A percentile compares a stretch with the other conserved stretches of the same genome.
phyloP scores from a whole-genome alignment of 345 rosid genomes.

The Murraya koenigii region DNA sequence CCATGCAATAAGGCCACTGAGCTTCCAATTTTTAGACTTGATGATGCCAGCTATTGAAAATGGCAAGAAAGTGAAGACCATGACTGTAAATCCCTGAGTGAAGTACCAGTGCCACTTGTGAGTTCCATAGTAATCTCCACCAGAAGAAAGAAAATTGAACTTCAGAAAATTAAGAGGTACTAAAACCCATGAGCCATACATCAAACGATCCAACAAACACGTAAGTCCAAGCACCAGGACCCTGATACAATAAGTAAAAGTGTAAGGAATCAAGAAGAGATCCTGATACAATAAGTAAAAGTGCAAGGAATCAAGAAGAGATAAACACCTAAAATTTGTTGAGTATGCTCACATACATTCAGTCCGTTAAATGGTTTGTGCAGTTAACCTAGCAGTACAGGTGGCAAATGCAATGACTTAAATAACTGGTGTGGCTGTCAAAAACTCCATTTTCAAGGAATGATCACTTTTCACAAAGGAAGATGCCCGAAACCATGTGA shows the following conservation, averaged over 20 bases:
- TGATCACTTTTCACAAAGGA: not conserved
- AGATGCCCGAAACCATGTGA: not conserved
- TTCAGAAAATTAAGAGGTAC: slow-evolving; percentile 85
- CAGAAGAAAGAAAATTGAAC: slow-evolving; percentile 95
- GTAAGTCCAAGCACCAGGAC: slow-evolving; percentile 61
- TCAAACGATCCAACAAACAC: slow-evolving; percentile 62
- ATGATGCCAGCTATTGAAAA: slow-evolving; percentile 57
- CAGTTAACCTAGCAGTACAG: not conserved
- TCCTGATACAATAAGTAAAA: slow-evolving; percentile 42
- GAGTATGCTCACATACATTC: not conserved
- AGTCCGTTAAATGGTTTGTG: not conserved
- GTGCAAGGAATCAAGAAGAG: slow-evolving; percentile 6
- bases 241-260: slow-evolving; percentile 43
- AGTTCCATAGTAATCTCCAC: slow-evolving; percentile 95
- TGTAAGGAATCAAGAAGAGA: slow-evolving; percentile 4
- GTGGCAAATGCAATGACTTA: not conserved
- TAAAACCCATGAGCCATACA: slow-evolving; percentile 84
- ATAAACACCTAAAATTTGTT: not conserved
- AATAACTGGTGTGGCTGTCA: not conserved
- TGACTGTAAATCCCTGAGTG: slow-evolving; percentile 83
- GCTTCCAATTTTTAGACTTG: slow-evolving; percentile 58
- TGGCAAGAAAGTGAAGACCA: slow-evolving; percentile 84
- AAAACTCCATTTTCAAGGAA: not conserved
- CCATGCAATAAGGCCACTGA: slow-evolving; percentile 81
- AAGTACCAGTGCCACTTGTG: slow-evolving; percentile 99